Evolutionary conservation across 169 alveolate genomes (phyloP).

Genomic region (Plasmodium inui): DNA sequence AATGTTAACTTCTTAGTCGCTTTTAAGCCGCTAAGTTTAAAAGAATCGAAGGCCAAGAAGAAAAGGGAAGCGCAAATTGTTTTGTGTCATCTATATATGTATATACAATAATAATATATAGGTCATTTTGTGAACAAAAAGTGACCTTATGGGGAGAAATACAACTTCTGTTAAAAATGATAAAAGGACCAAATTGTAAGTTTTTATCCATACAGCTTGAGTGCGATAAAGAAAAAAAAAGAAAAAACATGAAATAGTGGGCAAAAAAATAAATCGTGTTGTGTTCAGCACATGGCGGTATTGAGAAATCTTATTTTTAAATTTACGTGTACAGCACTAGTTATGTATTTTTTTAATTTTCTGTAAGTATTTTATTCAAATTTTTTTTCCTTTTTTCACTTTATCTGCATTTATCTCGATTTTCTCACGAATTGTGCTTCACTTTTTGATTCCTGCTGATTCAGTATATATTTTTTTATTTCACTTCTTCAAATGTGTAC

Average conservation of each 20-base stretch:
- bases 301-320: not conserved
- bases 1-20: not conserved
- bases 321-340: constrained; percentile 1
- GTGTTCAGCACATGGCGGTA: not conserved
- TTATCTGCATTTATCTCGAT: not conserved
- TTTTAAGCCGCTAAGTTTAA: not conserved
- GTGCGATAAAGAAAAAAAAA: not conserved
- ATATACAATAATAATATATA: not conserved
- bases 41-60: not conserved
- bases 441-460: not conserved
- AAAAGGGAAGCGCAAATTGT: not conserved
- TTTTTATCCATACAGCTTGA: not conserved
- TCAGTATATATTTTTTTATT: not conserved
- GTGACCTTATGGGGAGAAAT: not conserved
- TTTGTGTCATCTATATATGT: not conserved
- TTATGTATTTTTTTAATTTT: not conserved
- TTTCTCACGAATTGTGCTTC: not conserved
- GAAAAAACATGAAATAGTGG: not conserved
- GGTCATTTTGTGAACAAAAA: not conserved
- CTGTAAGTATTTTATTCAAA: not conserved
- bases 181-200: not conserved
- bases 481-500: not conserved
- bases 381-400: not conserved
- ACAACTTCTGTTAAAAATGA: not conserved
- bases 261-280: not conserved